phyloP scores from a whole-genome alignment of 2,329 filamentous ascomycete species.

The Acarospora socialis region DNA sequence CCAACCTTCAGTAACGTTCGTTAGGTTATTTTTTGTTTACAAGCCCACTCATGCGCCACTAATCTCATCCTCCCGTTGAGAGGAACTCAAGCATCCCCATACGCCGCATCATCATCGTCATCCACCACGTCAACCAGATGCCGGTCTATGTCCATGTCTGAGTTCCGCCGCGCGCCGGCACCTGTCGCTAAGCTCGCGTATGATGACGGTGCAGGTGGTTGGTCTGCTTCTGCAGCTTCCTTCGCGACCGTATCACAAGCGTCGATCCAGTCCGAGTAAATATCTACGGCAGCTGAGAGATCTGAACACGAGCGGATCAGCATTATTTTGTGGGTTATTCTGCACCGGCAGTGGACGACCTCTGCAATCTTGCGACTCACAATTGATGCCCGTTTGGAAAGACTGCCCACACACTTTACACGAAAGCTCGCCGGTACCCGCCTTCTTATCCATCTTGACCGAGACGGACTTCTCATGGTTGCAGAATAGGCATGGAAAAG shows the following conservation, averaged over 20 bases:
- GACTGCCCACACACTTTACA: constrained; percentile 91
- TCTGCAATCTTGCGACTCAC: no score
- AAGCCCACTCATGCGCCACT: no score
- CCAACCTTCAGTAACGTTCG: no score
- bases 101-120: constrained; percentile 10
- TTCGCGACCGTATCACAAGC: constrained; percentile 66
- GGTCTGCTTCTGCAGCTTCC: constrained; percentile 37
- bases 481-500: constrained; percentile 96
- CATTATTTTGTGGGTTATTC: background rate
- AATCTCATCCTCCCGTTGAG: constrained; percentile 13
- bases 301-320: constrained; percentile 37
- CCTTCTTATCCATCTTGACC: constrained; percentile 89
- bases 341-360: no score
- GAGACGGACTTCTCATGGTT: constrained; percentile 90
- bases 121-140: constrained; percentile 10
- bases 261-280: constrained; percentile 97
- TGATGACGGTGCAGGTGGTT: constrained; percentile 7
- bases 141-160: constrained; percentile 10
- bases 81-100: constrained; percentile 6
- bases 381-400: constrained; percentile 88
- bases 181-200: constrained; percentile 10
- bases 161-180: constrained; percentile 7
- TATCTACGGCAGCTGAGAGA: constrained; percentile 80
- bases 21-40: no score
- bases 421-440: constrained; percentile 66